Conservation (phyloP, 2,329 filamentous ascomycete species). For the Calonectria pteridis region DNA sequence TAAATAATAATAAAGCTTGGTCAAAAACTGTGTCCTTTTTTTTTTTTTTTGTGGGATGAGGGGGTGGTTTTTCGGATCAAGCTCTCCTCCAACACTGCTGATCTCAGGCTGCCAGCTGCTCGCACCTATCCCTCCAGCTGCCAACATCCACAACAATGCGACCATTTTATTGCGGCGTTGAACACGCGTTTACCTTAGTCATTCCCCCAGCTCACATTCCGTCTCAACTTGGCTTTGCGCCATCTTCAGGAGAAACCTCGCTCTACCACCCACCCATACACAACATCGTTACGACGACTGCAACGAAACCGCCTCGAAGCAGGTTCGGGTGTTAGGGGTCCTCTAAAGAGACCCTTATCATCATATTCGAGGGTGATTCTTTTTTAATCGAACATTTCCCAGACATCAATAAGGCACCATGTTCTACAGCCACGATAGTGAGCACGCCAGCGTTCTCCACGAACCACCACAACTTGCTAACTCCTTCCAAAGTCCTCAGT, state of each 20-base stretch:
- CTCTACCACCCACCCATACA: conserved; percentile 24
- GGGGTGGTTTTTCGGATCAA: not conserved
- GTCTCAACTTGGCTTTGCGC: not conserved
- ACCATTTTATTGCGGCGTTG: not conserved
- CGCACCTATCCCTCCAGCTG: not conserved
- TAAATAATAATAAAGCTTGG: not conserved
- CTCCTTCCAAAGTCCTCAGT: conserved; percentile 74
- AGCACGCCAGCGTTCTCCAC: conserved; percentile 43
- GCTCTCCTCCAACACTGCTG: not conserved
- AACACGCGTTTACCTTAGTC: conserved; percentile 21
- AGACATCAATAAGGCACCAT: conserved; percentile 60
- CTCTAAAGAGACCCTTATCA: not conserved
- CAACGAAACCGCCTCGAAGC: not conserved
- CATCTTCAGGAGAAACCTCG: conserved; percentile 14
- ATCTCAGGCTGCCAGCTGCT: conserved; percentile 24
- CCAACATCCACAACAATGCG: not conserved
- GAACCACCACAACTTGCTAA: conserved; percentile 38
- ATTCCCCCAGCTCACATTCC: conserved; percentile 13
- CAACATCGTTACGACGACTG: conserved; percentile 11
- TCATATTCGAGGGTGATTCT: not conserved
- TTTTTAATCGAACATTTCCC: not conserved
- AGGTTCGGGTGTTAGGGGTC: not conserved
- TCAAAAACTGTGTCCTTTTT: too few relatives aligned
- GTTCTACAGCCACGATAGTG: conserved; percentile 98
- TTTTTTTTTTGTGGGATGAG: not conserved